phyloP scores from a whole-genome alignment of 192 early-diverging fungal genomes.

The Rhizoclosmatium globosum region DNA sequence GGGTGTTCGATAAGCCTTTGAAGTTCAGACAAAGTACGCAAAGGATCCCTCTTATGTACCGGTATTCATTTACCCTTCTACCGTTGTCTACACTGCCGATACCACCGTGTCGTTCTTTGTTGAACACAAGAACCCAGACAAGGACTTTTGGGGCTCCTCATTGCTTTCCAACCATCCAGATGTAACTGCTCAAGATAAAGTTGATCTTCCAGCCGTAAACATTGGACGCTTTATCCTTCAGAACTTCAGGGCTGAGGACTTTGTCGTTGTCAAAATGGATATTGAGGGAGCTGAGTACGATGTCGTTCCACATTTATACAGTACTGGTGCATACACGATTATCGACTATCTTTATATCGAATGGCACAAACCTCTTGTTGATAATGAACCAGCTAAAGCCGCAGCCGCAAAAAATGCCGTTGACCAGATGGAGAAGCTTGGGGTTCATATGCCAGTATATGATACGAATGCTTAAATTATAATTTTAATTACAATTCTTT shows the following conservation, averaged over 20 bases:
- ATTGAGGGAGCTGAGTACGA: conserved; percentile 34
- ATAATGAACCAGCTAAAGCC: not conserved
- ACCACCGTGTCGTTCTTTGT: not conserved
- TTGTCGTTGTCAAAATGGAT: conserved; percentile 39
- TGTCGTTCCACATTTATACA: conserved; percentile 22
- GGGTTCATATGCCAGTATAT: no score
- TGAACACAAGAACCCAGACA: not conserved
- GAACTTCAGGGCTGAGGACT: conserved; percentile 6
- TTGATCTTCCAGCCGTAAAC: conserved; percentile 6
- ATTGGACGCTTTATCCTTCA: conserved; percentile 8
- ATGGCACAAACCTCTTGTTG: not conserved
- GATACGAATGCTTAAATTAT: no score
- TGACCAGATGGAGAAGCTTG: no score
- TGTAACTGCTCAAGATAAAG: not conserved
- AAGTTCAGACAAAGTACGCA: not conserved
- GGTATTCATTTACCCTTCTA: conserved; percentile 2
- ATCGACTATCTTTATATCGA: conserved; percentile 25
- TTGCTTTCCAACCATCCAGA: not conserved
- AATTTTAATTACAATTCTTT: no score
- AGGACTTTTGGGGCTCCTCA: conserved; percentile 12
- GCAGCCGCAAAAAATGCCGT: not conserved
- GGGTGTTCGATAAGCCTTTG: conserved; percentile 1
- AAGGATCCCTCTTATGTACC: not conserved
- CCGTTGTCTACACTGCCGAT: conserved; percentile 21
- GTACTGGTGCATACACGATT: conserved; percentile 6